Evolutionary conservation across 2,329 filamentous ascomycete genomes (phyloP).

Genomic region (Fusarium abutilonis): DNA sequence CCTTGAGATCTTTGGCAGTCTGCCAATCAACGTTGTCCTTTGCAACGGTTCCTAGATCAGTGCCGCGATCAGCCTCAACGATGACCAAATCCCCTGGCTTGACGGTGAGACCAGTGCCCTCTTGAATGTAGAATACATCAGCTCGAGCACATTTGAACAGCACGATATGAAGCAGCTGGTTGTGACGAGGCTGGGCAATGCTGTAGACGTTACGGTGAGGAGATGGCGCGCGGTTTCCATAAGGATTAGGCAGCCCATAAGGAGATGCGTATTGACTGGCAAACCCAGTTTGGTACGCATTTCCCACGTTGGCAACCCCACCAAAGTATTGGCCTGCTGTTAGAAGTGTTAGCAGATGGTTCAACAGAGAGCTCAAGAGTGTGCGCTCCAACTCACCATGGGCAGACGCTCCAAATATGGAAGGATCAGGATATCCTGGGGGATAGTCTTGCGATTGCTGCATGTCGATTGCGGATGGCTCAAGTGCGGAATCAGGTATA

Average conservation of each 20-base stretch:
- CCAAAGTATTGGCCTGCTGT: slow-evolving; percentile 43
- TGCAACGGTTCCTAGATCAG: slow-evolving; percentile 92
- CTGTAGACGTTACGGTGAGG: slow-evolving; percentile 71
- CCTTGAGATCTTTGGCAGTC: slow-evolving; percentile 86
- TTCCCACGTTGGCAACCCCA: slow-evolving; percentile 39
- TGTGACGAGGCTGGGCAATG: slow-evolving; percentile 69
- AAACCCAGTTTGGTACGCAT: slow-evolving; percentile 45
- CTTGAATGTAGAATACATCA: slow-evolving; percentile 96
- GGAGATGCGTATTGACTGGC: slow-evolving; percentile 57
- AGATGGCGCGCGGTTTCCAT: slow-evolving; percentile 64
- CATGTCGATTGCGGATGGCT: slow-evolving; percentile 57
- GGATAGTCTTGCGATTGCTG: slow-evolving; percentile 57
- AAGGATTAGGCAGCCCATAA: slow-evolving; percentile 58
- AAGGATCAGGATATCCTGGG: slow-evolving; percentile 53
- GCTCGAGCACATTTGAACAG: slow-evolving; percentile 96
- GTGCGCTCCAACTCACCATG: slow-evolving; percentile 51
- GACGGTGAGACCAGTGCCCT: slow-evolving; percentile 90
- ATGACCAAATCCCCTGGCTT: slow-evolving; percentile 95
- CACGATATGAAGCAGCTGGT: slow-evolving; percentile 84
- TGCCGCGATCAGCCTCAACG: slow-evolving; percentile 95
- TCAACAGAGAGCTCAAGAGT: neutral
- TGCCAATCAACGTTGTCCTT: slow-evolving; percentile 89
- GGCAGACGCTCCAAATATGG: slow-evolving; percentile 51
- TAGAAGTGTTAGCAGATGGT: slow-evolving; percentile 6
- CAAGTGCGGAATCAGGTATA: slow-evolving; percentile 63